Evolutionary conservation across 495 filamentous ascomycete genomes (phyloP).

Genomic region (Letharia lupina): DNA sequence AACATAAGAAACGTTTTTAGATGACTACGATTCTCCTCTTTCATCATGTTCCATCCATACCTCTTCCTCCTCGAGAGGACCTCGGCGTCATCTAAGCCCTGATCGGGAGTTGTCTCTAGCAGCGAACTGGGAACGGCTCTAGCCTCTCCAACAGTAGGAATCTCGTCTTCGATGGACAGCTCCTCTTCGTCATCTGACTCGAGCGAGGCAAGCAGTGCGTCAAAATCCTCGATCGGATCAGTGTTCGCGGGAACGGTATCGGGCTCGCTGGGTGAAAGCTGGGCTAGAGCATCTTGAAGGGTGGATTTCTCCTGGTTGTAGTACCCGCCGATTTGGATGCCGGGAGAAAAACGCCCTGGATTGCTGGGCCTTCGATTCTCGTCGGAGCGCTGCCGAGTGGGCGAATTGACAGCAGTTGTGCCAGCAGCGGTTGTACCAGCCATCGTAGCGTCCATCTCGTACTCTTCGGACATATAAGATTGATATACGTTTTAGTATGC

Average conservation of each 20-base stretch:
- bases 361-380: constrained; percentile 1
- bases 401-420: background rate
- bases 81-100: constrained; percentile 65
- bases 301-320: background rate
- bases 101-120: constrained; percentile 59
- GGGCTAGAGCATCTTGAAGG: background rate
- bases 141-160: constrained; percentile 38
- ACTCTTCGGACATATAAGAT: background rate
- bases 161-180: constrained; percentile 41
- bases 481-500: constrained; percentile 2
- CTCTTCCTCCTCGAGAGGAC: constrained; percentile 61
- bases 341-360: background rate
- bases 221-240: constrained; percentile 66
- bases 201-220: constrained; percentile 74
- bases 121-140: constrained; percentile 55
- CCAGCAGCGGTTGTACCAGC: background rate
- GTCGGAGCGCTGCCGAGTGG: background rate
- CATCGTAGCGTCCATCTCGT: background rate
- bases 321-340: background rate
- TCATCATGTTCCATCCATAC: constrained; percentile 82
- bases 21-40: constrained; percentile 79
- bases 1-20: constrained; percentile 74
- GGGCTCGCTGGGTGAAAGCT: background rate
- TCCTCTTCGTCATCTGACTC: constrained; percentile 64
- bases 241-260: background rate